Evolutionary conservation across 495 filamentous ascomycete species (phyloP).

Genomic region (Beverwykella pulmonaria): DNA sequence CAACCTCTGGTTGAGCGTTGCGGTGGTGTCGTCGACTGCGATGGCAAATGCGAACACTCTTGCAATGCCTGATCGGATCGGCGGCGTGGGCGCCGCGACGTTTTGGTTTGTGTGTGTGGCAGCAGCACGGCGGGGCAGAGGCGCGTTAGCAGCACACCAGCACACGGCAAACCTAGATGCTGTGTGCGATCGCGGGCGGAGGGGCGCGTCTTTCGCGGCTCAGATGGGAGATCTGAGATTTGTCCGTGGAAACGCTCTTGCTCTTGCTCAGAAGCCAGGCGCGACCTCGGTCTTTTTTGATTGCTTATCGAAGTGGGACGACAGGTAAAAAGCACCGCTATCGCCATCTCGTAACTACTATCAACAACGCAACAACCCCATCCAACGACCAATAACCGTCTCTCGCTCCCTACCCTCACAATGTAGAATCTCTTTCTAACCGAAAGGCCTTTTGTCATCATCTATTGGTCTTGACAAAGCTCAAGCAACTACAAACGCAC

Average conservation of each 20-base stretch:
- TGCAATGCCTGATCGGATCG: not conserved
- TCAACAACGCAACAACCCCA: too few relatives aligned
- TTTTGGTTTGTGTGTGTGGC: not conserved
- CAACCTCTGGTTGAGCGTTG: not conserved
- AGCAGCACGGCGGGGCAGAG: not conserved
- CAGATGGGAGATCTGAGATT: not conserved
- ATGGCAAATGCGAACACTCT: too few relatives aligned
- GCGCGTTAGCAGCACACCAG: not conserved
- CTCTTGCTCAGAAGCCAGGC: slow-evolving; percentile 2
- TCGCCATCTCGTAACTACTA: slow-evolving; percentile 23
- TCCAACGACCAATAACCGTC: too few relatives aligned
- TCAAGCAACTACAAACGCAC: too few relatives aligned
- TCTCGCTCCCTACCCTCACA: not conserved
- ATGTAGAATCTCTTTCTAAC: slow-evolving; percentile 18
- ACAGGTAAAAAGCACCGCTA: slow-evolving; percentile 35
- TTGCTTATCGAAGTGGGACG: slow-evolving; percentile 32
- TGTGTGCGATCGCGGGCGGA: too few relatives aligned
- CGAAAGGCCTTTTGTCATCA: too few relatives aligned
- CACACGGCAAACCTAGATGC: not conserved
- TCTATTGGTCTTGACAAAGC: too few relatives aligned
- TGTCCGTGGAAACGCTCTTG: not conserved
- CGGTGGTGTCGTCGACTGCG: not conserved
- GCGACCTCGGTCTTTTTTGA: slow-evolving; percentile 19
- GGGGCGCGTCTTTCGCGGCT: not conserved
- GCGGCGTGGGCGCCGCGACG: not conserved